Evolutionary conservation across 2,329 filamentous ascomycete species (phyloP).

Genomic region (Phaeosphaeria sp.): DNA sequence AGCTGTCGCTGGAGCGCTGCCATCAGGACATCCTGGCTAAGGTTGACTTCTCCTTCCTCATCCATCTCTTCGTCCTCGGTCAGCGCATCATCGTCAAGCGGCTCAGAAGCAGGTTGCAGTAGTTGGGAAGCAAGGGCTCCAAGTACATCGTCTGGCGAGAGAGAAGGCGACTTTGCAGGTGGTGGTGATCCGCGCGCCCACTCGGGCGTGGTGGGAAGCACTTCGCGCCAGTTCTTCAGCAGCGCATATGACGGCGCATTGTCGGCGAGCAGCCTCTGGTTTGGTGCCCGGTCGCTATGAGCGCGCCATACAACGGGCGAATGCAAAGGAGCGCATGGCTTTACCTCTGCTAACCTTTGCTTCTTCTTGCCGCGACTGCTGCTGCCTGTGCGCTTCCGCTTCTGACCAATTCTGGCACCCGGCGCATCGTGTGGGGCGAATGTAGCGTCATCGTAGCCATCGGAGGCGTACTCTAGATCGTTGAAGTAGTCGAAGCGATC

Average conservation of each 20-base stretch:
- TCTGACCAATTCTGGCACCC: slow-evolving; percentile 29
- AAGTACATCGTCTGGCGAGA: slow-evolving; percentile 8
- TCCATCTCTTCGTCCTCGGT: slow-evolving; percentile 18
- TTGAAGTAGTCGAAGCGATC: slow-evolving; percentile 57
- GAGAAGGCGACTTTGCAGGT: slow-evolving; percentile 17
- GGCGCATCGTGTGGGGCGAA: slow-evolving; percentile 29
- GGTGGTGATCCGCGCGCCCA: slow-evolving; percentile 30
- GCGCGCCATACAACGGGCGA: slow-evolving; percentile 46
- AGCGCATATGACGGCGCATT: slow-evolving; percentile 46
- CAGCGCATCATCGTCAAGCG: slow-evolving; percentile 18
- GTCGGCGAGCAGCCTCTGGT: slow-evolving; percentile 36
- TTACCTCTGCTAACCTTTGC: slow-evolving; percentile 16
- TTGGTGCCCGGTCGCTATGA: slow-evolving; percentile 26
- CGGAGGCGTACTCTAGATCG: slow-evolving; percentile 56
- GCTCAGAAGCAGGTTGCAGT: slow-evolving; percentile 19
- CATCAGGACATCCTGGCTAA: slow-evolving; percentile 51
- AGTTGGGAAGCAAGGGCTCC: slow-evolving; percentile 14
- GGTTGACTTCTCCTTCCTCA: slow-evolving; percentile 18
- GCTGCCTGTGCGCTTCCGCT: slow-evolving; percentile 36
- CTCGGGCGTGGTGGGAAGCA: slow-evolving; percentile 38
- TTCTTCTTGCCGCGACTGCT: slow-evolving; percentile 34
- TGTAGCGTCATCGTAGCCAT: slow-evolving; percentile 54
- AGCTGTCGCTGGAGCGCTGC: slow-evolving; percentile 43
- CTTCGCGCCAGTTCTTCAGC: slow-evolving; percentile 54
- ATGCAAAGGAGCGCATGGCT: slow-evolving; percentile 19